phyloP scores from a whole-genome alignment of 768 basidiomycete genomes.

The Neoboletus subvelutipes region DNA sequence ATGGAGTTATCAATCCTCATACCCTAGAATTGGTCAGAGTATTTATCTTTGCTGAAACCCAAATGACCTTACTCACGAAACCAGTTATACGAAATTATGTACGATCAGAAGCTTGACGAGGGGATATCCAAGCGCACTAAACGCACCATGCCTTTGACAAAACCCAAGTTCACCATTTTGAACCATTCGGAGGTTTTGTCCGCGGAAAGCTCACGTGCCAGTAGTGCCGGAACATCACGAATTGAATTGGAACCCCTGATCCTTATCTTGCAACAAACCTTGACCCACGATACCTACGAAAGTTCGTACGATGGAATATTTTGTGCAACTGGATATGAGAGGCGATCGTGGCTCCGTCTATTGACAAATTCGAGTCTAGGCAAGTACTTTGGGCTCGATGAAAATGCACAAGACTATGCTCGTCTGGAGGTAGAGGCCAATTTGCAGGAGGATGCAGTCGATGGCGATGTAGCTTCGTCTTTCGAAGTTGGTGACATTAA shows the following conservation, averaged over 20 bases:
- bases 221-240: neutral
- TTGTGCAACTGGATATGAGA: conserved; percentile 55
- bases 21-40: conserved; percentile 42
- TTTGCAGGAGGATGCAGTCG: neutral
- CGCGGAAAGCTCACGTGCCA: conserved; percentile 14
- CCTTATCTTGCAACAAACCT: conserved; percentile 37
- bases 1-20: conserved; percentile 50
- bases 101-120: conserved; percentile 48
- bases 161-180: conserved; percentile 37
- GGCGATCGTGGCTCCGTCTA: conserved; percentile 45
- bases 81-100: conserved; percentile 50
- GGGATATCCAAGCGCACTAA: conserved; percentile 38
- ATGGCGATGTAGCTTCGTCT: neutral
- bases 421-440: conserved; percentile 11
- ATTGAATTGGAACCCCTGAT: conserved; percentile 12
- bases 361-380: conserved; percentile 41
- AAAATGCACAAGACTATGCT: conserved; percentile 1
- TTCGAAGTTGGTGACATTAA: conserved; percentile 1
- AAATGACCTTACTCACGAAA: neutral
- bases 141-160: conserved; percentile 5
- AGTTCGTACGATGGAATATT: conserved; percentile 46
- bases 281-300: conserved; percentile 34
- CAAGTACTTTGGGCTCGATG: conserved; percentile 36
- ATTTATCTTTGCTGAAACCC: neutral
- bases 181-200: conserved; percentile 39